phyloP scores from a whole-genome alignment of 495 filamentous ascomycete species.

The Trichoderma erinaceum region DNA sequence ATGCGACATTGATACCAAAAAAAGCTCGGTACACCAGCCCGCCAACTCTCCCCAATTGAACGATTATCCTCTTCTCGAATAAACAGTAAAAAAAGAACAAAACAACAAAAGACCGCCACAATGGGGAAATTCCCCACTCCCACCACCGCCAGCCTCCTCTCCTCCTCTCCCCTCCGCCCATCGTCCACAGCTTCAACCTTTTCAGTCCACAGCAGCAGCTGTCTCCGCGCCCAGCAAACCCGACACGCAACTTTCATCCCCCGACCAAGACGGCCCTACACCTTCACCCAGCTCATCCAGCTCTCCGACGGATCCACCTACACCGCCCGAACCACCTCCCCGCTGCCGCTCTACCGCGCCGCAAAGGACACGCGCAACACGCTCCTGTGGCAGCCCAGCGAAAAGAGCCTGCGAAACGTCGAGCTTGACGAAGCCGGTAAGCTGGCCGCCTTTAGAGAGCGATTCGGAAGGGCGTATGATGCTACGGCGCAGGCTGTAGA shows the following conservation, averaged over 20 bases:
- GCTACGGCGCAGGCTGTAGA: slow-evolving; percentile 17
- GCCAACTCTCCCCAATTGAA: neutral
- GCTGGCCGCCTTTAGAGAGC: slow-evolving; percentile 72
- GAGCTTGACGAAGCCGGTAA: slow-evolving; percentile 95
- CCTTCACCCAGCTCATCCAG: slow-evolving; percentile 91
- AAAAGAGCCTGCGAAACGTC: slow-evolving; percentile 70
- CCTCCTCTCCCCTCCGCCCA: slow-evolving; percentile 17
- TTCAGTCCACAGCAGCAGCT: slow-evolving; percentile 41
- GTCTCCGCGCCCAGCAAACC: slow-evolving; percentile 33
- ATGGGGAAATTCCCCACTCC: slow-evolving; percentile 30
- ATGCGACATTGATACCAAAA: slow-evolving; percentile 17
- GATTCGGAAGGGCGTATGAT: slow-evolving; percentile 68
- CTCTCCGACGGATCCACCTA: slow-evolving; percentile 88
- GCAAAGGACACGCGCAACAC: slow-evolving; percentile 85
- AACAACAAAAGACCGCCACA: slow-evolving; percentile 15
- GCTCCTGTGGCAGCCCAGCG: slow-evolving; percentile 80
- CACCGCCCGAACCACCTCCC: slow-evolving; percentile 82
- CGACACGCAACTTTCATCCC: slow-evolving; percentile 86
- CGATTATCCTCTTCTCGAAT: too few species aligned
- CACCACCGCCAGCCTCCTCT: slow-evolving; percentile 19
- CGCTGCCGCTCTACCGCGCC: slow-evolving; percentile 65
- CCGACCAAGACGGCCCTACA: slow-evolving; percentile 85
- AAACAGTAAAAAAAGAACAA: neutral
- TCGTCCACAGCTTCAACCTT: slow-evolving; percentile 19
- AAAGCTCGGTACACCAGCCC: neutral